A percentile compares a stretch with the other conserved stretches of the same genome.
phyloP scores from a whole-genome alignment of 345 rosid genomes.

The Eucalyptus pauciflora region DNA sequence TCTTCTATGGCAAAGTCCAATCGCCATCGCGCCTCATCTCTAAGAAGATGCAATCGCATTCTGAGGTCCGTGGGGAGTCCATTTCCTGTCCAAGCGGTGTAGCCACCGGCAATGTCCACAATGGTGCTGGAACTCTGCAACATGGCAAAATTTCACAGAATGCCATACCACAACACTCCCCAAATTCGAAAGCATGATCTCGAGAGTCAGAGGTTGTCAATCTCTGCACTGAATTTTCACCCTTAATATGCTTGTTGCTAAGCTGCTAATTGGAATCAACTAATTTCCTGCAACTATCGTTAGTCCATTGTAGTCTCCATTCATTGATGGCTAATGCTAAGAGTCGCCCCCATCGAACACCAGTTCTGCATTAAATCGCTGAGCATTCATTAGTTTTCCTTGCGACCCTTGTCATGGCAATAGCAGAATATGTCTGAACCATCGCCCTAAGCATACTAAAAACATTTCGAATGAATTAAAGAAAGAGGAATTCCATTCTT shows the following conservation, averaged over 20 bases:
- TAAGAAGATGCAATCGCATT: not conserved
- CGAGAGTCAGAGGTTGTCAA: not conserved
- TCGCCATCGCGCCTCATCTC: not conserved
- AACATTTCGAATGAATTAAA: not conserved
- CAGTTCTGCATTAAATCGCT: not conserved
- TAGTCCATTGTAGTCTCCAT: not conserved
- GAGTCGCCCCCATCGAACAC: not conserved
- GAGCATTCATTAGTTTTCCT: not conserved
- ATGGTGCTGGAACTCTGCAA: constrained; percentile 52
- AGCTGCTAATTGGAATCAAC: not conserved
- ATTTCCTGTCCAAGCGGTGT: constrained; percentile 47
- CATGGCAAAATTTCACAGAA: not conserved
- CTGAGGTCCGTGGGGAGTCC: constrained; percentile 56
- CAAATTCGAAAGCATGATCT: not conserved
- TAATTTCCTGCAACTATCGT: not conserved
- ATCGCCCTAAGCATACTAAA: not conserved
- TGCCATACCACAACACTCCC: not conserved
- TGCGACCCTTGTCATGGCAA: not conserved
- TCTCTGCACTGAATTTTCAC: not conserved
- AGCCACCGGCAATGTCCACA: constrained; percentile 72
- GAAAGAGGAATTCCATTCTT: too few relatives aligned
- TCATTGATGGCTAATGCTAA: not conserved
- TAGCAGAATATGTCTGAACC: not conserved
- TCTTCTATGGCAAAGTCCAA: not conserved
- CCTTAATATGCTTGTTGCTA: not conserved